Evolutionary conservation across 2,329 filamentous ascomycete genomes (phyloP), one percentile per base, ranked within the genome.

Genomic region (Colletotrichum viniferum): DNA sequence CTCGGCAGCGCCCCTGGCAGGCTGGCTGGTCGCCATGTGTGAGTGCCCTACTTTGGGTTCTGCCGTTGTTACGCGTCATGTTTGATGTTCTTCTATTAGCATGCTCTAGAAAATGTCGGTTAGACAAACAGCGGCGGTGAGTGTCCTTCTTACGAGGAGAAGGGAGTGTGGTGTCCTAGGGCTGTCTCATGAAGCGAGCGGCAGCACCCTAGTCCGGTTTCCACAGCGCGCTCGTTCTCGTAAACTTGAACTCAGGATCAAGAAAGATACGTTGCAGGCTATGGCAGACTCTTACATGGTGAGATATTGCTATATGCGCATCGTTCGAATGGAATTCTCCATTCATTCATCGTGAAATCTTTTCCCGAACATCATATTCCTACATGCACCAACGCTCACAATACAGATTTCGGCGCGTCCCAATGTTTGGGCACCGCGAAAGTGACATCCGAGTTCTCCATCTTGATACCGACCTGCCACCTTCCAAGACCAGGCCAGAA

Each of bases 401-500:
- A 65, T 4, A 76, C 77, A 14, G 81, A 79, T 26, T 71, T 80
- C 5, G 79, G 79, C 28, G 79, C 34, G 14, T 81, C 79, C 77
- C 82, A 79, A 28, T 77, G 56, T 18, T 62, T 66, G 12, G 71
- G 76, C 26, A 71, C 71, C 7, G 68, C 61, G 32, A 86, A 84
- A 10, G 74, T 76, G 26, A 85, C 74, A 1, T 79, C 77, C 1
- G 84, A 79, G 34, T 85, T 78, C 77, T 84, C 80, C 85, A 86
- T 85, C 78, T 81, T 84, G 24, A 85, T 48, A 0, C 83, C 85
- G 6, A 89, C 73, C 73, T 86, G 84, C 87, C 87, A 88, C 21
- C 86, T 81, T 18, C 84, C 82, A 13, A 87, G 76, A 2, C 84
- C 85, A 3, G 88, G 88, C 87, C 87, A 89, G 78, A 88, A 88